Conservation (phyloP, 2,329 filamentous ascomycete genomes). For the Aspergillus tamarii region DNA sequence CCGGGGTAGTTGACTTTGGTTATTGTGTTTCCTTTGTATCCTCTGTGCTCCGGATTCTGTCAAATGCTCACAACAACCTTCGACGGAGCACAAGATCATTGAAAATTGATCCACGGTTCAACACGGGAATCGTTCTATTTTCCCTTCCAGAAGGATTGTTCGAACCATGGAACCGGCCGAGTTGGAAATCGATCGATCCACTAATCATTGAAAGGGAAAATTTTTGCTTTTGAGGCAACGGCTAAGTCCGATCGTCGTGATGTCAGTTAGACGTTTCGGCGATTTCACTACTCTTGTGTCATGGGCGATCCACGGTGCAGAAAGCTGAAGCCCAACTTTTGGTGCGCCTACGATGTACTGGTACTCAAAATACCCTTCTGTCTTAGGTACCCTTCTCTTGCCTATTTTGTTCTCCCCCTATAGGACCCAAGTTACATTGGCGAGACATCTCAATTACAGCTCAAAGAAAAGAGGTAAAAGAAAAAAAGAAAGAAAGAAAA, state of each 20-base stretch:
- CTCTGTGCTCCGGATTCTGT: neutral
- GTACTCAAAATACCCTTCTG: neutral
- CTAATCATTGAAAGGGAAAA: neutral
- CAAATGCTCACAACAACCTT: neutral
- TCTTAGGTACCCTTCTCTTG: neutral
- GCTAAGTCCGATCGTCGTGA: slow-evolving; percentile 10
- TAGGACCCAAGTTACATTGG: neutral
- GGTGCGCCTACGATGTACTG: neutral
- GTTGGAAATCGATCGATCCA: slow-evolving; percentile 20
- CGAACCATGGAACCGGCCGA: slow-evolving; percentile 12
- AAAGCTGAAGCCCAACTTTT: slow-evolving; percentile 2
- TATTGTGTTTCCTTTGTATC: no score
- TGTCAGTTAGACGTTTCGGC: slow-evolving; percentile 11
- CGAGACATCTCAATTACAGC: neutral
- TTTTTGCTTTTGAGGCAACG: neutral
- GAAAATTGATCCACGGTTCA: slow-evolving; percentile 21
- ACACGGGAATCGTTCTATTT: slow-evolving; percentile 14
- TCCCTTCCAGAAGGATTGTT: slow-evolving; percentile 15
- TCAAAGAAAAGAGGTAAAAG: neutral
- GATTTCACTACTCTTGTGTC: slow-evolving; percentile 9
- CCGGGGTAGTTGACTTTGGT: neutral
- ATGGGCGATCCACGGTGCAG: slow-evolving; percentile 3
- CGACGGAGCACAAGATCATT: slow-evolving; percentile 8
- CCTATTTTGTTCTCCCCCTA: no score
- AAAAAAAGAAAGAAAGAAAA: neutral